Conservation (phyloP, 176 grass and related monocot genomes). For the Pharus latifolius region DNA sequence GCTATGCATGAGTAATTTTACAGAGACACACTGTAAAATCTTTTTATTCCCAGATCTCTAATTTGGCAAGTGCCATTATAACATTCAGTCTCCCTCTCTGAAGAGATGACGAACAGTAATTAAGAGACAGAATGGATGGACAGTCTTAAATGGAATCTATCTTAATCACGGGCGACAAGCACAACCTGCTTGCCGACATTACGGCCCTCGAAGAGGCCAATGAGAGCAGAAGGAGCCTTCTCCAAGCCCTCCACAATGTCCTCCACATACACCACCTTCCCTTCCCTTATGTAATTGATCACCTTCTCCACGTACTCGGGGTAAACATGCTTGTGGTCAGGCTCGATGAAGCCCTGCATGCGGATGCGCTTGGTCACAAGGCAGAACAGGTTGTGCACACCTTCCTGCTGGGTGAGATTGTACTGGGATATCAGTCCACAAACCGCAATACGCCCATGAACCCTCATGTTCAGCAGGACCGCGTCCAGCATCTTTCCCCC, state of each 20-base stretch:
- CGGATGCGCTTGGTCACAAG: conserved; percentile 32
- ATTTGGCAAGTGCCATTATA: no score
- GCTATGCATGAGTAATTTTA: no score
- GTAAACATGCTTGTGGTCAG: conserved; percentile 42
- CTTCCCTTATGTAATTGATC: conserved; percentile 30
- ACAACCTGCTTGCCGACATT: conserved; percentile 80
- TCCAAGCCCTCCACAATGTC: conserved; percentile 49
- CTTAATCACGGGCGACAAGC: conserved; percentile 23
- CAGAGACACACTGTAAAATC: no score
- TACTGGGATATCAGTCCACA: conserved; percentile 80
- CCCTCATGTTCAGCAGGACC: conserved; percentile 52
- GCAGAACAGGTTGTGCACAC: conserved; percentile 29
- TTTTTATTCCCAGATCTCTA: no score
- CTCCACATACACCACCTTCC: conserved; percentile 42
- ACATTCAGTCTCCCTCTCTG: no score
- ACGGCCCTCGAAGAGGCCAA: conserved; percentile 41
- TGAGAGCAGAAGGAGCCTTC: conserved; percentile 32
- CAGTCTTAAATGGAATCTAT: no score
- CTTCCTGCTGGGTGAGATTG: conserved; percentile 40
- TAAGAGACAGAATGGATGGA: no score
- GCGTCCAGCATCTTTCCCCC: conserved; percentile 69
- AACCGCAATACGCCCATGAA: conserved; percentile 39
- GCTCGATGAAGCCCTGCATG: conserved; percentile 45
- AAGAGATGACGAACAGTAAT: no score
- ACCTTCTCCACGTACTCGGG: conserved; percentile 29